Conservation (phyloP, 2,329 filamentous ascomycete species). For the Fusarium dlaminii region DNA sequence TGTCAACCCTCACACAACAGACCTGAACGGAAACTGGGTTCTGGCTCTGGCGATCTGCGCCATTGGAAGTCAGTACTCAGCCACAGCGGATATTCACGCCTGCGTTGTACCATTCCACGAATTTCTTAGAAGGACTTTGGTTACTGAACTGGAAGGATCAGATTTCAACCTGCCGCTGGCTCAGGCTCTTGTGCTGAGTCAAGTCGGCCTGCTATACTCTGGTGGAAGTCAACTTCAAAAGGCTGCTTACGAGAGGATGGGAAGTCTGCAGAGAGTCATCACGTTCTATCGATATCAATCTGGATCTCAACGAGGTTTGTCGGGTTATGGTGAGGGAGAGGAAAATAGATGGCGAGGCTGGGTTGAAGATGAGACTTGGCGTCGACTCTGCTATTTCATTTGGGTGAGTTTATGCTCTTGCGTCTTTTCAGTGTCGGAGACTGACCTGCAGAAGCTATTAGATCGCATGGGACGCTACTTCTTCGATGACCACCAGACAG, state of each 20-base stretch:
- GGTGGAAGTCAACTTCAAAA: not conserved
- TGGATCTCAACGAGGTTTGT: fast-evolving
- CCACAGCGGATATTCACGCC: slow-evolving; percentile 29
- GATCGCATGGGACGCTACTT: slow-evolving; percentile 6
- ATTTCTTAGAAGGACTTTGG: slow-evolving; percentile 30
- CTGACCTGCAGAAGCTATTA: not conserved
- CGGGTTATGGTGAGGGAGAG: not conserved
- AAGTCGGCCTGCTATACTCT: slow-evolving; percentile 14
- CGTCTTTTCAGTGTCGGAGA: fast-evolving
- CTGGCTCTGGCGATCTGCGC: slow-evolving; percentile 36
- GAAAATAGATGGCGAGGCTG: not conserved
- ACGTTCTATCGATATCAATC: not conserved
- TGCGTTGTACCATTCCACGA: slow-evolving; percentile 39
- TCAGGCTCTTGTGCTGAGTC: slow-evolving; percentile 27
- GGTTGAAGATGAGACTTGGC: slow-evolving; percentile 1
- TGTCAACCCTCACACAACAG: slow-evolving; percentile 30
- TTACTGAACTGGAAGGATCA: not conserved
- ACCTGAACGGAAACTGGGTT: slow-evolving; percentile 29
- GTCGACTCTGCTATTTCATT: slow-evolving; percentile 13
- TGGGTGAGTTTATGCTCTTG: not conserved
- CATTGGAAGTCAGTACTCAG: slow-evolving; percentile 39
- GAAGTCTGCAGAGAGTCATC: not conserved
- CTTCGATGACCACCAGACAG: not conserved
- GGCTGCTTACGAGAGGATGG: not conserved
- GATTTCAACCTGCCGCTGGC: not conserved